Base-by-base conservation (phyloP, 169 alveolate species). In the Plasmodium fragile region DNA sequence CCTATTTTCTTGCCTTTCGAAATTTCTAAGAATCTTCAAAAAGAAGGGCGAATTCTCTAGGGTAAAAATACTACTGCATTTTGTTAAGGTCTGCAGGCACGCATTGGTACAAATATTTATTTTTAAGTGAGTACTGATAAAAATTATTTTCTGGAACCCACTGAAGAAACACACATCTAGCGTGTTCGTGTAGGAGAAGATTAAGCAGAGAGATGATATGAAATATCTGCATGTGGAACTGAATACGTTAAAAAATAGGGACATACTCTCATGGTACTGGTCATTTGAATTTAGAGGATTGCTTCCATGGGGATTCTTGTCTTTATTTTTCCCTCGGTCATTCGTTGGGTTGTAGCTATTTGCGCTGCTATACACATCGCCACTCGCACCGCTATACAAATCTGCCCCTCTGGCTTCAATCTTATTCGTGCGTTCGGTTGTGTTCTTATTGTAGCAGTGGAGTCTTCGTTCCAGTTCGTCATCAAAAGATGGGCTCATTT, bases 31-130 rank as follows among this genome's bases (percentile, higher is more conserved):
- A 49, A 89, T 89, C 18, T 78, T 89, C 41, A 89, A 79, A 89
- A 89, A 89, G 70, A 78, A 89, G 45, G 94, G 94, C 69, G 94
- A 89, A 72, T 77, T 89, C 39, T 89, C 94, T 43, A 89, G 52
- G 11, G 94, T 55, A 89, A 89, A 89, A 78, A 89, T 89, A 59
- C 94, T 89, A 72, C 94, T 89, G 75, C 94, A 89, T 89, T 89
- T 89, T 4, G 94, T 89, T 36, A 89, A 59, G n/a, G 94, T 89
- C 32, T 89, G 85, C 81, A 89, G 49, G 36, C 89, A 77, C 5
- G 94, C 94, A 41, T 65, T 34, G 25, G 94, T 89, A 30, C 94
- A 89, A 13, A 89, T 89, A 79, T 89, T 89, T 78, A 89, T 70
- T 25, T 89, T 89, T 43, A 89, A 69, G 55, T 78, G 49, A 34